Base-by-base conservation (phyloP, 2,329 filamentous ascomycete genomes). In the Exophiala alcalophila region DNA sequence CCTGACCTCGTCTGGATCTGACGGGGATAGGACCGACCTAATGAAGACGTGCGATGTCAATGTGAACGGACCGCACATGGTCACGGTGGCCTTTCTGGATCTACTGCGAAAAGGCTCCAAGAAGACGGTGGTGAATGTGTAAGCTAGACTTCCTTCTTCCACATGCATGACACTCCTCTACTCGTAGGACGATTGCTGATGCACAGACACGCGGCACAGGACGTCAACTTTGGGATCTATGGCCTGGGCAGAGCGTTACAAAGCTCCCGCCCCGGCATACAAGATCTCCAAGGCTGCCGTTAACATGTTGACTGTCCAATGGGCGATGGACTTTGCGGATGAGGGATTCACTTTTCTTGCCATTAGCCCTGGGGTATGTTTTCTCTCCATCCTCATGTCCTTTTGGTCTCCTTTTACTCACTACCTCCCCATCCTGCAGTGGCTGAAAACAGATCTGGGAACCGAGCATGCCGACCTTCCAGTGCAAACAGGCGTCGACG, bases 271-370 rank as follows among this genome's bases (percentile, higher is more conserved):
- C 55, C 12, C 59, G 31, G 47, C 0, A 1, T 69, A 69, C 61
- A 64, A 70, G 44, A 61, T 73, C 47, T 65, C 67, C 10, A 76
- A 74, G 49, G 65, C 71, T 0, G 70, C 70, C 0, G 40, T 73
- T 42, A 72, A 73, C 46, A 66, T 67, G 57, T 52, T 75, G 26
- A 74, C 68, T 1, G 61, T 66, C 0, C 69, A 71, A 46, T 72
- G 66, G 28, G 61, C 68, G 0, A 34, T 60, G 3, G 53, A 59
- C 0, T 62, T 63, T 28, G 60, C 47, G 3, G 45, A 61, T 3
- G 59, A 68, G 11, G 69, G 68, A 1, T 73, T 72, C 47, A 68
- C 61, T 0, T 57, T 72, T 32, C 40, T 70, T 7, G 57, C 62
- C 0, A 26, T 73, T 4, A 63, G 55, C 23, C 72, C 72, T 5